Evolutionary conservation across 2,329 filamentous ascomycete genomes (phyloP).

Genomic region (Aureobasidium sp.): DNA sequence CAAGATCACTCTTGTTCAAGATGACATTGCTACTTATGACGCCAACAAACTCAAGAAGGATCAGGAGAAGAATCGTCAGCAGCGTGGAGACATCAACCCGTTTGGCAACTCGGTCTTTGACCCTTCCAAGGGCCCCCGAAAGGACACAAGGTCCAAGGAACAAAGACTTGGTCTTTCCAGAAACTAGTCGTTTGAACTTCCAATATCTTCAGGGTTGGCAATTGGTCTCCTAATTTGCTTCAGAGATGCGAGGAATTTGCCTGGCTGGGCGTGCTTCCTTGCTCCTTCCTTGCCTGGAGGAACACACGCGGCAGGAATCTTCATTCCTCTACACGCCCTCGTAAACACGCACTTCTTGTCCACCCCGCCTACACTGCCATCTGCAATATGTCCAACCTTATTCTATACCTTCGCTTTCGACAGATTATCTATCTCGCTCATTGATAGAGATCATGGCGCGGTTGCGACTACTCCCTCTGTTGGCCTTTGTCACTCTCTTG

Average conservation of each 20-base stretch:
- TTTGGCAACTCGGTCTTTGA: conserved; percentile 12
- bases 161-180: conserved; percentile 22
- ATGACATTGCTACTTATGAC: conserved; percentile 27
- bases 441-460: background rate
- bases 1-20: conserved; percentile 26
- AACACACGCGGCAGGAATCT: background rate
- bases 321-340: conserved; percentile 1
- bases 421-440: background rate
- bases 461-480: background rate
- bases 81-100: conserved; percentile 8
- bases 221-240: too few relatives aligned
- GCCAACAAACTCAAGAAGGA: conserved; percentile 24
- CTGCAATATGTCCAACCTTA: background rate
- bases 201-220: background rate
- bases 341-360: background rate
- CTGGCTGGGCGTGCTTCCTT: background rate
- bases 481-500: background rate
- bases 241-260: background rate
- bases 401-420: background rate
- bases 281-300: conserved; percentile 8
- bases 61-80: conserved; percentile 16
- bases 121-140: conserved; percentile 16
- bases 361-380: background rate
- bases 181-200: conserved; percentile 9
- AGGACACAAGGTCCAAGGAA: conserved; percentile 21